phyloP scores from a whole-genome alignment of 2,329 filamentous ascomycete species.

The Cytospora paraplurivora region DNA sequence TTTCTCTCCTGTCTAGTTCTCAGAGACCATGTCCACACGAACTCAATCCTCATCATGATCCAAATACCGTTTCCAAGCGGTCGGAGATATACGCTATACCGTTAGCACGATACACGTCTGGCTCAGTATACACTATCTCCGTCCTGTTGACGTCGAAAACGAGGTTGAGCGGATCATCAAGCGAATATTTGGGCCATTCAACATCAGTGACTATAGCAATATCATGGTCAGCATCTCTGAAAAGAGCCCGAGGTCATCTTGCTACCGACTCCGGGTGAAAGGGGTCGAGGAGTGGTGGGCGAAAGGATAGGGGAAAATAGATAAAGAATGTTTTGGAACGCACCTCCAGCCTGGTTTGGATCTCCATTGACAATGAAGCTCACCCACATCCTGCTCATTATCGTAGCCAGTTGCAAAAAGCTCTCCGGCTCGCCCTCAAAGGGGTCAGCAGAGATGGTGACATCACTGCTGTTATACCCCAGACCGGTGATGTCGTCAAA shows the following conservation, averaged over 20 bases:
- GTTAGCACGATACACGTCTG: conserved; percentile 47
- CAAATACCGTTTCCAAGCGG: conserved; percentile 11
- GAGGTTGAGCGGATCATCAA: conserved; percentile 46
- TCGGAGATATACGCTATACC: conserved; percentile 43
- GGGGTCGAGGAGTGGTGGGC: not conserved
- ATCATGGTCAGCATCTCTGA: not conserved
- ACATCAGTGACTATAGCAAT: not conserved
- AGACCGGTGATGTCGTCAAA: conserved; percentile 53
- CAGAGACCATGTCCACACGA: not conserved
- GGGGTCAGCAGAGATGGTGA: conserved; percentile 35
- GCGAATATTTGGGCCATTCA: conserved; percentile 49
- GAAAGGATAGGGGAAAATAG: not conserved
- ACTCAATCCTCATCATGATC: not conserved
- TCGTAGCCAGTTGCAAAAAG: conserved; percentile 44
- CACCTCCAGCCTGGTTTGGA: conserved; percentile 42
- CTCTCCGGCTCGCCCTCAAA: conserved; percentile 46
- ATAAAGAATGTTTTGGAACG: conserved; percentile 7
- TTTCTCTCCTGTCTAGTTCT: not conserved
- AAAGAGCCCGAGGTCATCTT: too few species aligned
- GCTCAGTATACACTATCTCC: conserved; percentile 42
- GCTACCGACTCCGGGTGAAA: not conserved
- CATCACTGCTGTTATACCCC: conserved; percentile 45
- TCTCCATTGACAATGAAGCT: conserved; percentile 49
- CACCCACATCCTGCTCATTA: conserved; percentile 56
- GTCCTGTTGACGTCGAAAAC: conserved; percentile 54